Evolutionary conservation across 768 basidiomycete species (phyloP), one percentile per base, ranked within the genome.

Genomic region (Suillus occidentalis): DNA sequence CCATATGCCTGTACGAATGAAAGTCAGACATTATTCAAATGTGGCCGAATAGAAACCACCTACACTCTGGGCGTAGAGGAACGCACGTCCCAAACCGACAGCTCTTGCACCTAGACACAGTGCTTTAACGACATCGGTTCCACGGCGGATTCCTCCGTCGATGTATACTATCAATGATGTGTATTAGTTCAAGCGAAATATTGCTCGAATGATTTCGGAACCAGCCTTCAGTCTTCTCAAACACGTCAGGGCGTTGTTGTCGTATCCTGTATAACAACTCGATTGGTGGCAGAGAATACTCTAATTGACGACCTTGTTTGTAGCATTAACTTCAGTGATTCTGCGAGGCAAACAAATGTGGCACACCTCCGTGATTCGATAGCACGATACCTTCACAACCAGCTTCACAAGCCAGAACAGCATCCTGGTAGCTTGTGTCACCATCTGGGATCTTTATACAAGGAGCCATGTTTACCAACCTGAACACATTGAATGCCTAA

Each of bases 111-210:
- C 95, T 9, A 97, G 81, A 72, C 94, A 96, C 12, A 97, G 78
- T 0, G 95, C 95, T 76, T 97, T 97, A 57, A 97, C 78, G 18
- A 95, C 88, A 77, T 96, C 95, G 64, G 93, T 95, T 18, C 94
- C 94, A 57, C 94, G 84, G 57, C 83, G 81, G 31, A 92, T 78
- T 76, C 66, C 77, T 76, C 95, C 95, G 71, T 97, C 95, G 53
- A 97, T 87, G 71, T 94, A 96, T 4, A 97, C 90, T 92, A 65
- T 20, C 16, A 40, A 40, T 4, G 7, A 37, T 39, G 47, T 50
- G 52, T 56, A 60, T 62, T 18, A 55, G 31, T 67, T 40, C 71
- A 64, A 39, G 31, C 14, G n/a, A 50, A n/a, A 36, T 55, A 36
- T 47, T 20, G 18, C 13, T 45, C 22, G 39, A 3, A 64, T 6